A percentile compares a stretch with the other conserved stretches of the same genome.
Evolutionary conservation across 208 protist genomes (phyloP).

Genomic region (Leishmania martiniquensis): DNA sequence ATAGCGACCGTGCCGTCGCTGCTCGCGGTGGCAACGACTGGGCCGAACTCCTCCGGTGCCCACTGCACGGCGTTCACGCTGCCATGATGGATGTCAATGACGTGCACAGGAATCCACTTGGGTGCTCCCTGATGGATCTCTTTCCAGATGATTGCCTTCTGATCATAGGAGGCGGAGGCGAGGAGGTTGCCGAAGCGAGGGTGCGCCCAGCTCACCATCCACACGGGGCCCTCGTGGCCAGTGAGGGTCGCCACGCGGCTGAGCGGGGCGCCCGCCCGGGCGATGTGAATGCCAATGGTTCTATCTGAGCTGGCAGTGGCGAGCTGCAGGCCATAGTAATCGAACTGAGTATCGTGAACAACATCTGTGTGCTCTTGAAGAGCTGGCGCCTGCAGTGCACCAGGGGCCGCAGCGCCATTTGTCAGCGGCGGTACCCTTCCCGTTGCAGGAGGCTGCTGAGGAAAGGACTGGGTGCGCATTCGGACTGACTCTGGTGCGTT

Average conservation of each 20-base stretch:
- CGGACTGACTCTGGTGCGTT: background rate
- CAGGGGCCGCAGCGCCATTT: slow-evolving; percentile 9
- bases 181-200: slow-evolving; percentile 97
- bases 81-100: slow-evolving; percentile 72
- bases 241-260: slow-evolving; percentile 70
- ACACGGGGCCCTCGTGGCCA: slow-evolving; percentile 98
- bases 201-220: slow-evolving; percentile 98
- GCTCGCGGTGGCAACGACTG: slow-evolving; percentile 71
- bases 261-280: slow-evolving; percentile 48
- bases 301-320: slow-evolving; percentile 98
- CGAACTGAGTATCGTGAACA: slow-evolving; percentile 98
- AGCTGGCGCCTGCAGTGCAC: slow-evolving; percentile 10
- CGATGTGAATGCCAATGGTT: slow-evolving; percentile 96
- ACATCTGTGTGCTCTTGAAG: slow-evolving; percentile 86
- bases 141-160: slow-evolving; percentile 97
- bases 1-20: slow-evolving; percentile 81
- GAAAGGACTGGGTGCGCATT: slow-evolving; percentile 28
- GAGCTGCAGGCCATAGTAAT: slow-evolving; percentile 98
- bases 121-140: slow-evolving; percentile 38
- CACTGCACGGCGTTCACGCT: slow-evolving; percentile 87
- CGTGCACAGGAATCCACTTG: slow-evolving; percentile 68
- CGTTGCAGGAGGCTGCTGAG: slow-evolving; percentile 22
- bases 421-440: slow-evolving; percentile 8
- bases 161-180: slow-evolving; percentile 98
- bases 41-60: slow-evolving; percentile 74